A percentile compares a stretch with the other conserved stretches of the same genome.
Conservation (phyloP, 2,329 filamentous ascomycete species). For the Cryphonectria naterciae region DNA sequence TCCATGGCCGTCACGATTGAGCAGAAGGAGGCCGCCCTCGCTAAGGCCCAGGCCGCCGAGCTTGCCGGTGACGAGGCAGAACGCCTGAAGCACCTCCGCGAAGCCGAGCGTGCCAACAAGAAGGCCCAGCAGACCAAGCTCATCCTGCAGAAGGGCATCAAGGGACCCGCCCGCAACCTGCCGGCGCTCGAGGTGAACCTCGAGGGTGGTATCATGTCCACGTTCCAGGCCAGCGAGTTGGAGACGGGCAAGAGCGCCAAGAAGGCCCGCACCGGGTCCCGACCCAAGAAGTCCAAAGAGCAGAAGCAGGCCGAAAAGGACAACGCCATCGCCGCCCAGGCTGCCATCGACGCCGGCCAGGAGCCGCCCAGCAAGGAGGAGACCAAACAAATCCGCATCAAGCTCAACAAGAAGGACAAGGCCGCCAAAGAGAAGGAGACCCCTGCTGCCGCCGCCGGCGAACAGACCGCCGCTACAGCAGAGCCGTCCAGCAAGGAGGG, state of each 20-base stretch:
- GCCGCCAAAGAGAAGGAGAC: slow-evolving; percentile 38
- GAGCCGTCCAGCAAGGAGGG: slow-evolving; percentile 44
- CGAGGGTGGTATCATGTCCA: slow-evolving; percentile 83
- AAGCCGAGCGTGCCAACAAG: slow-evolving; percentile 88
- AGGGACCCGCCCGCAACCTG: slow-evolving; percentile 70
- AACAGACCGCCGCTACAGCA: slow-evolving; percentile 39
- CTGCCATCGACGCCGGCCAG: slow-evolving; percentile 77
- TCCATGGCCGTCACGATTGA: slow-evolving; percentile 93
- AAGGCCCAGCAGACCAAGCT: slow-evolving; percentile 91
- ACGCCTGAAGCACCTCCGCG: slow-evolving; percentile 76
- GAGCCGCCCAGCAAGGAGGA: slow-evolving; percentile 66
- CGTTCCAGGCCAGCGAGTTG: slow-evolving; percentile 72
- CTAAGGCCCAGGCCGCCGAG: slow-evolving; percentile 75
- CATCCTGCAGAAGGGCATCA: slow-evolving; percentile 84
- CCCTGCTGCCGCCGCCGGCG: slow-evolving; percentile 31
- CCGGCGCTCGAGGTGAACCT: slow-evolving; percentile 77
- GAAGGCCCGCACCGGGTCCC: slow-evolving; percentile 59
- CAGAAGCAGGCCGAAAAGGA: slow-evolving; percentile 80
- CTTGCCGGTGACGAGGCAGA: slow-evolving; percentile 70
- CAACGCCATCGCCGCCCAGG: slow-evolving; percentile 85
- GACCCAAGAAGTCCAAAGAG: slow-evolving; percentile 89
- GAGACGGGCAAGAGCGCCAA: slow-evolving; percentile 56
- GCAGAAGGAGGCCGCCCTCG: slow-evolving; percentile 81
- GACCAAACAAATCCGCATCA: slow-evolving; percentile 65
- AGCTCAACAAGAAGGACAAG: slow-evolving; percentile 58